A percentile compares a stretch with the other conserved stretches of the same genome.
These are phyloP conservation scores for Kluyveromyces sp. DNA, from an alignment of 1,139 yeast species.

Conservation along the genomic window DNA sequence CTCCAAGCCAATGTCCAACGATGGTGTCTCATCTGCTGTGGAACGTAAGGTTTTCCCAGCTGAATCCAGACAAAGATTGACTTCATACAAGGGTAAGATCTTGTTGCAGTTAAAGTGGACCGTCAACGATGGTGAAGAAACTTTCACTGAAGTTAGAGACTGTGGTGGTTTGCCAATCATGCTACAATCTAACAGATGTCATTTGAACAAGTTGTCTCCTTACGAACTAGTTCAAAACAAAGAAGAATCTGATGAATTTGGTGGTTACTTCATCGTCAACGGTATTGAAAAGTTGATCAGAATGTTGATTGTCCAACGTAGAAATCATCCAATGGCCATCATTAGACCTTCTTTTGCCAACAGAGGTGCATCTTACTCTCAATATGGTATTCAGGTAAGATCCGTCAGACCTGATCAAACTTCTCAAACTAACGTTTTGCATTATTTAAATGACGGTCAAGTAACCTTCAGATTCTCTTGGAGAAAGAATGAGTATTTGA, in stretches of 20 bases:
- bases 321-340: slow-evolving; percentile 97
- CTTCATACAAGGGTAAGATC: slow-evolving; percentile 65
- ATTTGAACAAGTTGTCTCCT: slow-evolving; percentile 76
- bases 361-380: slow-evolving; percentile 86
- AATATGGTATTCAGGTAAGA: slow-evolving; percentile 89
- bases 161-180: slow-evolving; percentile 90
- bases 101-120: slow-evolving; percentile 74
- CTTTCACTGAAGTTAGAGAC: slow-evolving; percentile 69
- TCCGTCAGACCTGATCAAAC: slow-evolving; percentile 95
- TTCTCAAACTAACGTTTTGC: slow-evolving; percentile 93
- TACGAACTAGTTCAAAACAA: slow-evolving; percentile 64
- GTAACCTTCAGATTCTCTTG: slow-evolving; percentile 95
- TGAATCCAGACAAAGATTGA: slow-evolving; percentile 85
- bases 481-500: slow-evolving; percentile 90
- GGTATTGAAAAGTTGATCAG: slow-evolving; percentile 95
- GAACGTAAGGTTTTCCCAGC: slow-evolving; percentile 82
- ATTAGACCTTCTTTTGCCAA: slow-evolving; percentile 90
- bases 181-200: slow-evolving; percentile 87
- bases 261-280: slow-evolving; percentile 92
- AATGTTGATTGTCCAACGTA: slow-evolving; percentile 95
- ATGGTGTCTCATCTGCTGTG: slow-evolving; percentile 57
- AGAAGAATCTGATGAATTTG: slow-evolving; percentile 93
- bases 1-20: slow-evolving; percentile 72
- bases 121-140: slow-evolving; percentile 79
- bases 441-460: slow-evolving; percentile 90